Evolutionary conservation across 768 basidiomycete species (phyloP).

Genomic region (Podaxis pistillaris): DNA sequence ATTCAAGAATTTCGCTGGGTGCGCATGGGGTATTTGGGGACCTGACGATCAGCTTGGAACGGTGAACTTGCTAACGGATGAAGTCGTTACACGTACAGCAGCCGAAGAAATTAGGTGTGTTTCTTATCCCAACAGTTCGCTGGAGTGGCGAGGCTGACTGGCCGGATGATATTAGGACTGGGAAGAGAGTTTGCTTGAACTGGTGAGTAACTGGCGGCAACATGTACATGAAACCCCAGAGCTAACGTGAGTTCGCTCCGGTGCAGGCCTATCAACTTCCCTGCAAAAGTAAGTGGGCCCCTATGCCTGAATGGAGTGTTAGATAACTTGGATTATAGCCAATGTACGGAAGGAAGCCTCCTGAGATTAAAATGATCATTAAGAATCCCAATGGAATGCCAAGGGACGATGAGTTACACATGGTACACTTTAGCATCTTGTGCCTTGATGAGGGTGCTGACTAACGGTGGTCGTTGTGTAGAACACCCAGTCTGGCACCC

Average conservation of each 20-base stretch:
- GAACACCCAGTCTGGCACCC: constrained; percentile 72
- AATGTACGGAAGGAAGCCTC: constrained; percentile 51
- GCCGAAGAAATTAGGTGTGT: constrained; percentile 51
- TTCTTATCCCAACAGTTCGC: background rate
- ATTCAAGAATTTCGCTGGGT: constrained; percentile 56
- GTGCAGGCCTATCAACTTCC: constrained; percentile 65
- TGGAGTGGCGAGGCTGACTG: background rate
- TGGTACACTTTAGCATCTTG: constrained; percentile 33
- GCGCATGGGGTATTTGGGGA: constrained; percentile 72
- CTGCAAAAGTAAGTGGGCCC: constrained; percentile 45
- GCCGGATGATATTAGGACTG: constrained; percentile 33
- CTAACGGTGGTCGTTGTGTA: constrained; percentile 20
- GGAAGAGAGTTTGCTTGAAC: constrained; percentile 57
- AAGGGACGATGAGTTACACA: constrained; percentile 55
- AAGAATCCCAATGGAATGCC: constrained; percentile 23
- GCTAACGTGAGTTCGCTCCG: background rate
- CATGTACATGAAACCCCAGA: background rate
- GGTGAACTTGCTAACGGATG: constrained; percentile 61
- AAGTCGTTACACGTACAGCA: constrained; percentile 58
- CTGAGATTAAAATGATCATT: constrained; percentile 44
- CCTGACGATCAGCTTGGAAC: constrained; percentile 65
- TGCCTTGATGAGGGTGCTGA: background rate
- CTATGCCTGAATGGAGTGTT: too few relatives aligned
- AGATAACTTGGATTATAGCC: constrained; percentile 37
- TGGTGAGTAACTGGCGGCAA: constrained; percentile 39